Evolutionary conservation across 768 basidiomycete species (phyloP).

Genomic region (Lentinula edodes): DNA sequence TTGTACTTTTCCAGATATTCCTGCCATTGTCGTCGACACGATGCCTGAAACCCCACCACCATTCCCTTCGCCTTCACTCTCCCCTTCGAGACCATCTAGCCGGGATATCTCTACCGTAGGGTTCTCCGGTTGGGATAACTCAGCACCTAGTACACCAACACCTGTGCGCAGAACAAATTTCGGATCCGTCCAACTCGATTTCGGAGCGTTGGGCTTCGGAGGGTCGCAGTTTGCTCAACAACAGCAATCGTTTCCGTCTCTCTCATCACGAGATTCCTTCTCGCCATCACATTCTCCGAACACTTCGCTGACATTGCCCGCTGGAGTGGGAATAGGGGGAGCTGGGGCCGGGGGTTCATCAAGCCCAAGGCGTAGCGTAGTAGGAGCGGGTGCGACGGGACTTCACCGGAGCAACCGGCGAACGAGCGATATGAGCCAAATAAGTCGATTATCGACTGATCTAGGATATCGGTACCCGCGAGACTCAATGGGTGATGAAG

Average conservation of each 20-base stretch:
- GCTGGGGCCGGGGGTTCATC: background rate
- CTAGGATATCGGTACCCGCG: constrained; percentile 38
- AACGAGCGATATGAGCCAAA: constrained; percentile 56
- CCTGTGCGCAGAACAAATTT: constrained; percentile 20
- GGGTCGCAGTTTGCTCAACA: background rate
- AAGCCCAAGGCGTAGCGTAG: constrained; percentile 12
- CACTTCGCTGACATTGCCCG: constrained; percentile 33
- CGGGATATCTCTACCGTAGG: constrained; percentile 50
- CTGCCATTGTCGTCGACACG: constrained; percentile 64
- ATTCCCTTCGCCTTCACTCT: background rate
- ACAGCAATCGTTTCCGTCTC: background rate
- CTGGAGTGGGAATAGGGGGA: background rate
- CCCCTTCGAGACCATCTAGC: constrained; percentile 25
- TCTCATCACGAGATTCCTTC: background rate
- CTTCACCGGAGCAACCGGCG: constrained; percentile 53
- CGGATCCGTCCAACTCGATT: background rate
- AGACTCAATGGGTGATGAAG: constrained; percentile 34
- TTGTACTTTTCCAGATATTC: constrained; percentile 43
- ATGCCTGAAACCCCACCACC: constrained; percentile 46
- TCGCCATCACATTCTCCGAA: constrained; percentile 32
- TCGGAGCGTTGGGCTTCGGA: background rate
- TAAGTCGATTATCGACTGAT: constrained; percentile 55
- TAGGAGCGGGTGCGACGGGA: constrained; percentile 29
- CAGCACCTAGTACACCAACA: constrained; percentile 34
- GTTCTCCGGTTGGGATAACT: constrained; percentile 13